Conservation (phyloP, 495 filamentous ascomycete species). For the Hypoxylon lienhwacheense region DNA sequence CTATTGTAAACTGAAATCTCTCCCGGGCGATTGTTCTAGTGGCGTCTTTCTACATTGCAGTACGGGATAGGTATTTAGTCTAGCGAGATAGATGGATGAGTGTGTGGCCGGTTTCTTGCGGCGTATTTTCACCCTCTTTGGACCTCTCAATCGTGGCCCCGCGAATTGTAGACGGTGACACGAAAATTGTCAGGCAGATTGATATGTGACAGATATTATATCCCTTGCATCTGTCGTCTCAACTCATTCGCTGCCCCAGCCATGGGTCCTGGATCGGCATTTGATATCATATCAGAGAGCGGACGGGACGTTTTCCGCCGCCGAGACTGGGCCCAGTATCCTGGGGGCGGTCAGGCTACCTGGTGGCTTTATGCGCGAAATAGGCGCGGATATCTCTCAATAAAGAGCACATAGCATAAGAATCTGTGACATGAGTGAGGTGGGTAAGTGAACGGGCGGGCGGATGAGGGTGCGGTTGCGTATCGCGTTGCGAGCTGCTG, state of each 20-base stretch:
- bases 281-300: slow-evolving; percentile 32
- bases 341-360: slow-evolving; percentile 25
- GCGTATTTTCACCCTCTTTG: slow-evolving; percentile 15
- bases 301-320: slow-evolving; percentile 27
- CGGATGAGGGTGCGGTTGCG: slow-evolving; percentile 23
- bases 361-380: slow-evolving; percentile 19
- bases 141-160: slow-evolving; percentile 16
- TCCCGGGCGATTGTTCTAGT: slow-evolving; percentile 24
- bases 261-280: slow-evolving; percentile 36
- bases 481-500: slow-evolving; percentile 21
- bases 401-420: too few relatives aligned
- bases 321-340: slow-evolving; percentile 22
- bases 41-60: slow-evolving; percentile 25
- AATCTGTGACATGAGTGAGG: slow-evolving; percentile 1
- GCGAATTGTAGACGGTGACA: slow-evolving; percentile 28
- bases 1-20: slow-evolving; percentile 19
- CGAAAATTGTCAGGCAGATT: slow-evolving; percentile 31
- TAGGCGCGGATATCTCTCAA: slow-evolving; percentile 7
- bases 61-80: neutral
- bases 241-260: slow-evolving; percentile 35
- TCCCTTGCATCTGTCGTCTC: slow-evolving; percentile 31
- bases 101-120: slow-evolving; percentile 28
- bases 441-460: slow-evolving; percentile 2
- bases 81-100: slow-evolving; percentile 24
- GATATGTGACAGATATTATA: slow-evolving; percentile 35